phyloP scores from a whole-genome alignment of 108 stramenopile genomes.

The Cylindrotheca closterium region DNA sequence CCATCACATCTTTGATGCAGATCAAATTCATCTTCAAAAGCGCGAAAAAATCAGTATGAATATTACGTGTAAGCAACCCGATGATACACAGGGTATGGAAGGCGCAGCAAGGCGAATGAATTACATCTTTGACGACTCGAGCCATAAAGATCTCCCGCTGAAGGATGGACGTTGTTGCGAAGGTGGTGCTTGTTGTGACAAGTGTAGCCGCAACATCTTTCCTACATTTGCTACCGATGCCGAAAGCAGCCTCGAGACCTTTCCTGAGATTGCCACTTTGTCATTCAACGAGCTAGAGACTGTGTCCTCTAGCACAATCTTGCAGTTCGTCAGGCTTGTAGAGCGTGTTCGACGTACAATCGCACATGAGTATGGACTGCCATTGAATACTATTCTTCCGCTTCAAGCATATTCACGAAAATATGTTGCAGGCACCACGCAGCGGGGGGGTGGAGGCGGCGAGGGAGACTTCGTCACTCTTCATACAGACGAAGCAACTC shows the following conservation, averaged over 20 bases:
- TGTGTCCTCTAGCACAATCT: no score
- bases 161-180: no score
- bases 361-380: conserved; percentile 38
- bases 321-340: no score
- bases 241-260: no score
- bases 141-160: conserved; percentile 32
- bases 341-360: no score
- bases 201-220: no score
- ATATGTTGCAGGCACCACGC: conserved; percentile 40
- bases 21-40: no score
- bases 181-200: no score
- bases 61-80: conserved; percentile 37
- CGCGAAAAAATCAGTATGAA: conserved; percentile 29
- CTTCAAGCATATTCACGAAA: conserved; percentile 40
- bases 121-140: conserved; percentile 34
- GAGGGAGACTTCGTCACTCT: conserved; percentile 41
- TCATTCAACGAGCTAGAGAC: no score
- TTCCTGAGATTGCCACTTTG: no score
- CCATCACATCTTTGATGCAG: conserved; percentile 43
- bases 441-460: conserved; percentile 37
- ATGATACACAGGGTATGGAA: conserved; percentile 6
- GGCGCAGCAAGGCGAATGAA: conserved; percentile 14
- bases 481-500: conserved; percentile 46
- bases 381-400: conserved; percentile 28
- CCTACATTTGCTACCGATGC: no score